Evolutionary conservation across 2,329 filamentous ascomycete genomes (phyloP), one percentile per base, ranked within the genome.

Genomic region (Curvularia eragrostidis): DNA sequence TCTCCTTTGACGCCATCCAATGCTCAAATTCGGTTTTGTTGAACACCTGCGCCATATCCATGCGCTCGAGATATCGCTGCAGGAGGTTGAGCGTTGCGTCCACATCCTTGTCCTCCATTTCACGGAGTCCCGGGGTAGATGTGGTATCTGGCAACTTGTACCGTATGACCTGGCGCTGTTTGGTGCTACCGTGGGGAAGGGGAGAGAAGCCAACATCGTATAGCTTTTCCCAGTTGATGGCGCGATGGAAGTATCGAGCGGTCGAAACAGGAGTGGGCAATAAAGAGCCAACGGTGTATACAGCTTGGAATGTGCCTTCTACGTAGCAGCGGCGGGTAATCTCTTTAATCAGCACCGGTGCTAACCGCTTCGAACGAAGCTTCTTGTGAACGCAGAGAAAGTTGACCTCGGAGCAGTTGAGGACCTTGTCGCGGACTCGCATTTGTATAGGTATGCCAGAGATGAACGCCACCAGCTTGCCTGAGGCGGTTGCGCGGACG

Each of bases 331-430:
- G 86, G 47, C 95, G 89, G 5, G 95, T 99, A 69, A 99, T 92
- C 77, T 99, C 95, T 78, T 97, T 97, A 82, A 99, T 99, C 52
- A 99, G 86, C 1, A 98, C 90, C 0, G 95, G 95, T 0, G 95
- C 89, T 42, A 99, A 87, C 52, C 95, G 89, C 82, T 98, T 97
- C 56, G 91, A 88, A 49, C 95, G 91, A 30, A 99, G 87, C 80
- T 98, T 98, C 84, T 98, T 98, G 84, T 99, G 95, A 54, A 99
- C 89, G 73, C 93, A 96, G 65, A 99, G 88, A 80, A 98, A 99
- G 82, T 99, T 99, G 79, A 99, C 95, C 77, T 99, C 95, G 48
- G 91, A 93, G 66, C 91, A 89, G 62, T 88, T 86, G 59, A 99
- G 80, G 56, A 85, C 80, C 58, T 90, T 90, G 58, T 89, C 83